phyloP scores from a whole-genome alignment of 768 basidiomycete species.

The Hemileccinum rubropunctum region DNA sequence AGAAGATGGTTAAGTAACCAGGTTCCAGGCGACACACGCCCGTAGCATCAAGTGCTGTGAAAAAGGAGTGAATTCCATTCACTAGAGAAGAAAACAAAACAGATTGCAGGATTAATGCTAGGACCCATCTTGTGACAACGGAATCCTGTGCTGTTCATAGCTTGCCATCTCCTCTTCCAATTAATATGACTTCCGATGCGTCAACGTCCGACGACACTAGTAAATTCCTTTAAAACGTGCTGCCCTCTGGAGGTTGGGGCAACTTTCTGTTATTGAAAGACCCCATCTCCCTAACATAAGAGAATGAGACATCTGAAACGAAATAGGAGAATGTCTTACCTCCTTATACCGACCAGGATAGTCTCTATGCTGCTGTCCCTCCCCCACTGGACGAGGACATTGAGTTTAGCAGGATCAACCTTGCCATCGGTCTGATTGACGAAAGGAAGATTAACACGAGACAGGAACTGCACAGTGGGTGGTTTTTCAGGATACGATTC shows the following conservation, averaged over 20 bases:
- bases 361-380: constrained; percentile 80
- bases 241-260: constrained; percentile 92
- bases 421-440: constrained; percentile 73
- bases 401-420: constrained; percentile 72
- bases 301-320: constrained; percentile 6
- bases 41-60: background rate
- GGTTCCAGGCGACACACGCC: no score
- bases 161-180: constrained; percentile 14
- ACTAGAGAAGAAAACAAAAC: constrained; percentile 13
- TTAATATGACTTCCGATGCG: constrained; percentile 5
- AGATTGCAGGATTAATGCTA: constrained; percentile 23
- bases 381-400: constrained; percentile 73
- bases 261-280: constrained; percentile 88
- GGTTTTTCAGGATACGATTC: constrained; percentile 71
- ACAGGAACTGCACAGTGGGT: constrained; percentile 82
- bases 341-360: constrained; percentile 88
- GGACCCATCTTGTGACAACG: constrained; percentile 14
- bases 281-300: constrained; percentile 81
- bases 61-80: constrained; percentile 15
- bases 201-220: background rate
- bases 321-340: constrained; percentile 41
- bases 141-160: constrained; percentile 5
- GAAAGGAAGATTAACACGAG: constrained; percentile 91
- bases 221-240: constrained; percentile 46
- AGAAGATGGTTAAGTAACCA: background rate